A percentile compares a stretch with the other conserved stretches of the same genome.
These are phyloP conservation scores for Puccinellia tenuiflora DNA, from an alignment of 176 grass and related monocot species.

Conservation along the genomic window DNA sequence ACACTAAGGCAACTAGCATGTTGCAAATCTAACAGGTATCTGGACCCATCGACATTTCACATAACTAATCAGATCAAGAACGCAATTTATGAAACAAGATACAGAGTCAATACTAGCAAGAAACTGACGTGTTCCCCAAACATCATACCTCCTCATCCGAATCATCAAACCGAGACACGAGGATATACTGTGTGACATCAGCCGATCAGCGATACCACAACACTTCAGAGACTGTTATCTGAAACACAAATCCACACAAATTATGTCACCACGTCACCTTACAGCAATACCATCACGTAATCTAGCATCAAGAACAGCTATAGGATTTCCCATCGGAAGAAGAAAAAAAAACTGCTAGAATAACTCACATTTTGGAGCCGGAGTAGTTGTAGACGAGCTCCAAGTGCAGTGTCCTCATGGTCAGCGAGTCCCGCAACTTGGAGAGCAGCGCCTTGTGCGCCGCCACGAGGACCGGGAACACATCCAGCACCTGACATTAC, in stretches of 20 bases:
- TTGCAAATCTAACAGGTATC: not conserved
- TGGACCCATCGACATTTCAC: not conserved
- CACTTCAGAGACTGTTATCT: conserved; percentile 93
- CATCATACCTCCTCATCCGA: conserved; percentile 66
- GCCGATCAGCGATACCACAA: conserved; percentile 77
- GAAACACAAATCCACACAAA: not conserved
- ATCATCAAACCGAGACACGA: conserved; percentile 79
- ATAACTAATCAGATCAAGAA: not conserved
- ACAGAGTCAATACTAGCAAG: not conserved
- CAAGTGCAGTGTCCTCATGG: conserved; percentile 78
- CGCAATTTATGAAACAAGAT: not conserved
- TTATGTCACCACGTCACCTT: not conserved
- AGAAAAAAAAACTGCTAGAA: not conserved
- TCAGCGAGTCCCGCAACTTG: conserved; percentile 69
- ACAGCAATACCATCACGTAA: not conserved
- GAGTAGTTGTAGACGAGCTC: conserved; percentile 94
- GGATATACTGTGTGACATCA: conserved; percentile 69
- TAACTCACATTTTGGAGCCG: conserved; percentile 73
- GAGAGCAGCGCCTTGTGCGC: conserved; percentile 72
- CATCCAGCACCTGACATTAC: conserved; percentile 58
- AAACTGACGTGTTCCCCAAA: not conserved
- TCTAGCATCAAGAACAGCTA: too few relatives aligned
- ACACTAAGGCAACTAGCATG: not conserved
- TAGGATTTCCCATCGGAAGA: too few relatives aligned
- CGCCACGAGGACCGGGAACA: conserved; percentile 78